Evolutionary conservation across 2,329 filamentous ascomycete genomes (phyloP).

Genomic region (Aspergillus fischeri): DNA sequence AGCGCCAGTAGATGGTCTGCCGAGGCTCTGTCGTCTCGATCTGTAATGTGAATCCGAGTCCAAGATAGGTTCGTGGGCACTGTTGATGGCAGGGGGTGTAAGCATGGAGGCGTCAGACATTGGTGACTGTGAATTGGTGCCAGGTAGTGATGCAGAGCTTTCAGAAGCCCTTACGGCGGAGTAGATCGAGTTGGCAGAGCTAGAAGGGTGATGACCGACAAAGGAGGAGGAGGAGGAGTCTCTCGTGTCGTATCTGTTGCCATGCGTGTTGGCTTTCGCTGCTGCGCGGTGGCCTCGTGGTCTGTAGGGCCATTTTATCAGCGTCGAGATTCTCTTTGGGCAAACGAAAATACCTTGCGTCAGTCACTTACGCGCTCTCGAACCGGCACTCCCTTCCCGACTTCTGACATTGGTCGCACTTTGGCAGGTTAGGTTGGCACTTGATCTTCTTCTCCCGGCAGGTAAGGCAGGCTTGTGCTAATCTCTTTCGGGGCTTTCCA

Average conservation of each 20-base stretch:
- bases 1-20: slow-evolving; percentile 11
- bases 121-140: slow-evolving; percentile 29
- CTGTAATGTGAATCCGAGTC: slow-evolving; percentile 25
- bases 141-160: slow-evolving; percentile 28
- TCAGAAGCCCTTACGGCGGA: slow-evolving; percentile 26
- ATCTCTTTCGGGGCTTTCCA: slow-evolving; percentile 83
- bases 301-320: slow-evolving; percentile 16
- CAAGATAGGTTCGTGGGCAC: slow-evolving; percentile 19
- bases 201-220: slow-evolving; percentile 15
- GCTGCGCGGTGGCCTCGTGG: slow-evolving; percentile 33
- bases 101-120: slow-evolving; percentile 25
- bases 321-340: slow-evolving; percentile 1
- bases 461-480: slow-evolving; percentile 88
- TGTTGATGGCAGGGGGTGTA: slow-evolving; percentile 25
- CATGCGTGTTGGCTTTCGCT: slow-evolving; percentile 19
- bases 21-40: slow-evolving; percentile 16
- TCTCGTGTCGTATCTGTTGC: slow-evolving; percentile 19
- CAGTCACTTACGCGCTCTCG: slow-evolving; percentile 69
- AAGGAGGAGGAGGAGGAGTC: slow-evolving; percentile 17
- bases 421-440: slow-evolving; percentile 82
- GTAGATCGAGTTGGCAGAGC: slow-evolving; percentile 25
- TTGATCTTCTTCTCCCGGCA: slow-evolving; percentile 98
- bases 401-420: slow-evolving; percentile 89
- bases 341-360: not conserved
- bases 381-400: slow-evolving; percentile 82